A percentile compares a stretch with the other conserved stretches of the same genome.
These are phyloP conservation scores for Chaetomidium leptoderma DNA, from an alignment of 495 filamentous ascomycete genomes.

Conservation along the genomic window DNA sequence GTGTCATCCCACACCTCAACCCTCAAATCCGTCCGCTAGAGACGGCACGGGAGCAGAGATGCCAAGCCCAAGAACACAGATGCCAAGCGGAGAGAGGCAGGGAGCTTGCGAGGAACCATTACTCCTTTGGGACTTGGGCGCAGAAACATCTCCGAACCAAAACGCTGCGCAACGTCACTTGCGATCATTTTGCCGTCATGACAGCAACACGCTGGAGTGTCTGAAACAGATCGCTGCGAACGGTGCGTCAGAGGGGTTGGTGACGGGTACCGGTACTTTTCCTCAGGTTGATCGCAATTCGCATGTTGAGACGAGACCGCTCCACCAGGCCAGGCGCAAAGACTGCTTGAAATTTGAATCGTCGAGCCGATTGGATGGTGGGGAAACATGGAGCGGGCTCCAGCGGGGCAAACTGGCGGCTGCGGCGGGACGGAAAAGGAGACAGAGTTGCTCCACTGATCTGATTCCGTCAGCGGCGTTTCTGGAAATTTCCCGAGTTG, in stretches of 20 bases:
- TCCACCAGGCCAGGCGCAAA: neutral
- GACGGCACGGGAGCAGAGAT: neutral
- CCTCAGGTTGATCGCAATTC: neutral
- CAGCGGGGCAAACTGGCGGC: neutral
- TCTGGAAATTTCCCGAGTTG: constrained; percentile 6
- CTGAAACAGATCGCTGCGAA: constrained; percentile 1
- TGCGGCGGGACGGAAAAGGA: constrained; percentile 1
- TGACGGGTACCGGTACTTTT: neutral
- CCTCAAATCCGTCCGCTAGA: too few relatives aligned
- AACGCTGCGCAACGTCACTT: constrained; percentile 1
- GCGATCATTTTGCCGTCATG: neutral
- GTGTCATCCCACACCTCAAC: too few relatives aligned
- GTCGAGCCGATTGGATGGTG: neutral
- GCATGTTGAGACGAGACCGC: neutral
- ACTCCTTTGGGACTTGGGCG: neutral
- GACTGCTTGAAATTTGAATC: neutral
- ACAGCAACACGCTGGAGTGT: neutral
- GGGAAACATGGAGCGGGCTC: neutral
- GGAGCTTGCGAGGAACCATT: neutral
- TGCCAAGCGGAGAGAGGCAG: neutral
- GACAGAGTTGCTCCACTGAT: neutral
- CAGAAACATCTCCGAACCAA: neutral
- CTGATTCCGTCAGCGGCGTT: constrained; percentile 11
- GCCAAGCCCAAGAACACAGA: neutral
- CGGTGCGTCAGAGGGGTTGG: neutral